Base-by-base conservation (phyloP, 2,329 filamentous ascomycete species). In the Aspergillus aculeatinus region DNA sequence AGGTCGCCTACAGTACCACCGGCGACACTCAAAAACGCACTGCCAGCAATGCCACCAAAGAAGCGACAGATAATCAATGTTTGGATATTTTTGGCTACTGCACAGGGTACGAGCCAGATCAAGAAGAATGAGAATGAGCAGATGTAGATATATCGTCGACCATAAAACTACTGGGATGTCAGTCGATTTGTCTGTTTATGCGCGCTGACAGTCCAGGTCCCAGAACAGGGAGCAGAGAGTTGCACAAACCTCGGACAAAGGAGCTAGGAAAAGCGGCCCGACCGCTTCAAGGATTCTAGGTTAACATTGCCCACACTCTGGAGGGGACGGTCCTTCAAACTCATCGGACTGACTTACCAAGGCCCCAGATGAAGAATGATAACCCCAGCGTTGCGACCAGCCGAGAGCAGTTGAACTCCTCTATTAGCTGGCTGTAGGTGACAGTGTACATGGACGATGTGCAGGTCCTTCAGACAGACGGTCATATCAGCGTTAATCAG, bases 371-470 rank as follows among this genome's bases (percentile, higher is more conserved):
- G 70, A 93, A 97, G 1, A 89, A 82, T 0, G 90, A 92, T 55
- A 97, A 79, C 0, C 93, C 94, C 10, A 96, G 75, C 3, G 91
- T 92, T 12, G 89, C 91, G 25, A 96, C 83, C 53, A 91, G 80
- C 58, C 85, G 83, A 0, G 89, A 89, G 67, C 85, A 84, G 65
- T 85, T 78, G 68, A 96, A 96, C 60, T 96, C 90, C 27, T 81
- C 77, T 63, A 88, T 86, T 76, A 96, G 86, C 74, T 95, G 89
- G 19, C 70, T 72, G 74, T 96, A 97, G 0, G 90, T 95, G 12
- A 86, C 86, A 0, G 92, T 94, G 76, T 97, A 96, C 68, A 96
- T 87, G n/a, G 92, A 95, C 51, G 89, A 93, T 1, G 90, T 86
- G 72, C 89, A 92, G 9, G 92, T 96, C 57, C 89, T 92, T 68